Evolutionary conservation across 2,329 filamentous ascomycete genomes (phyloP), one percentile per base, ranked within the genome.

Genomic region (Colletotrichum sp.): DNA sequence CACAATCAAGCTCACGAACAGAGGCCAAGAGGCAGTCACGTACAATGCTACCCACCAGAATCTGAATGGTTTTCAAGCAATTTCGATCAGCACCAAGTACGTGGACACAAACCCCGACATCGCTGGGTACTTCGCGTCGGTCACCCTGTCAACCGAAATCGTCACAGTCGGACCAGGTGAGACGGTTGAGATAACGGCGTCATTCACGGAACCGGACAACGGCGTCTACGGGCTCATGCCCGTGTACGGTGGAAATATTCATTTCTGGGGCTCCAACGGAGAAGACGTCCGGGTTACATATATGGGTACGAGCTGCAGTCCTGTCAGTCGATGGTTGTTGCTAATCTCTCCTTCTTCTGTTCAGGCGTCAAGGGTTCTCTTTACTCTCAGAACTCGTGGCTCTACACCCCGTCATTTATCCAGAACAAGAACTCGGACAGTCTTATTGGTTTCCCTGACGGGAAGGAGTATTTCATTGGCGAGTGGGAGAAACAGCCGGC

Each of bases 1-100:
- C 72, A 64, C 77, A 2, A 68, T 82, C 25, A 72, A 73, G 61
- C 81, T 88, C 75, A 83, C 80, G 48, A 87, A 88, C 78, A 80
- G 79, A 22, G 85, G 81, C 48, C 77, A 79, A 22, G 76, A 81
- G 25, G 78, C 80, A 7, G 79, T 84, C 28, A 82, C 79, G 22
- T 87, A 86, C 80, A 81, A 77, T 13, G 76, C 81, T 63, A 61
- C 72, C 0, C 36, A 66, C 22, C 39, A 48, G 36, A 48, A n/a
- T 15, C 32, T 25, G 61, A 32, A 39, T 8, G 61, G 39, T 19
- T 34, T 39, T 28, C 25, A 22, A 8, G 25, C 32, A 6, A 2
- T 32, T 16, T 22, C 32, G 30, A 39, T 25, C 61, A 32, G 32
- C 25, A 25, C 22, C 22, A 59, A 59, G 2, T 27, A 11, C 19